A percentile compares a stretch with the other conserved stretches of the same genome.
Conservation (phyloP, 495 filamentous ascomycete species). For the Beverwykella pulmonaria region DNA sequence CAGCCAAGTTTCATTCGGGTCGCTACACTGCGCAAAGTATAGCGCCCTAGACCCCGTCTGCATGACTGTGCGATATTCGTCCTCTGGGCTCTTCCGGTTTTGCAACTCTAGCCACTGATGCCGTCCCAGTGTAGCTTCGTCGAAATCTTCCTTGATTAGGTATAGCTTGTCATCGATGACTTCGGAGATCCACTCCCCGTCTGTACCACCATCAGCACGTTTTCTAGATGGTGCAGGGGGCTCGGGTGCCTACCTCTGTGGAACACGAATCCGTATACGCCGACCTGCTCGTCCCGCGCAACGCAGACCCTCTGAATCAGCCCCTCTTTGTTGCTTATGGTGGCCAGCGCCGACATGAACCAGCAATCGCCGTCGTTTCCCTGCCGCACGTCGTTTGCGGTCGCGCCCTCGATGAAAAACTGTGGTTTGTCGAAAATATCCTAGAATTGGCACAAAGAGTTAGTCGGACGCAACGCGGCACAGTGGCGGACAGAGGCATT, state of each 20-base stretch:
- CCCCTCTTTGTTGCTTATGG: conserved; percentile 75
- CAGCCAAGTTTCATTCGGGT: conserved; percentile 91
- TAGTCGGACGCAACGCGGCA: conserved; percentile 14
- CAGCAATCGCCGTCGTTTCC: conserved; percentile 86
- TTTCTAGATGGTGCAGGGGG: not conserved
- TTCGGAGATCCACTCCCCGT: conserved; percentile 89
- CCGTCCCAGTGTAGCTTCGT: conserved; percentile 68
- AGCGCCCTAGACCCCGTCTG: conserved; percentile 78
- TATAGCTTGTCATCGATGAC: conserved; percentile 89
- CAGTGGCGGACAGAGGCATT: conserved; percentile 9
- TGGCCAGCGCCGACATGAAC: conserved; percentile 85
- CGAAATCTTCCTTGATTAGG: conserved; percentile 79
- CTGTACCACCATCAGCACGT: conserved; percentile 47
- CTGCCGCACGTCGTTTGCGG: conserved; percentile 80
- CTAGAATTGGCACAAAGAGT: conserved; percentile 38
- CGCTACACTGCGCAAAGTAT: conserved; percentile 83
- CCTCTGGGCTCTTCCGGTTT: conserved; percentile 71
- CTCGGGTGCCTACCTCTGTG: conserved; percentile 60
- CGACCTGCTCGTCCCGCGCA: conserved; percentile 74
- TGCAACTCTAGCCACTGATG: conserved; percentile 68
- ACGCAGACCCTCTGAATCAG: conserved; percentile 84
- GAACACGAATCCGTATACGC: conserved; percentile 95
- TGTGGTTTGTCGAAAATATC: conserved; percentile 87
- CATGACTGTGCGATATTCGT: conserved; percentile 73
- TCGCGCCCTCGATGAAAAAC: conserved; percentile 83